These are phyloP conservation scores for Petunia axillaris DNA, from an alignment of 257 asterid species.

Conservation along the genomic window DNA sequence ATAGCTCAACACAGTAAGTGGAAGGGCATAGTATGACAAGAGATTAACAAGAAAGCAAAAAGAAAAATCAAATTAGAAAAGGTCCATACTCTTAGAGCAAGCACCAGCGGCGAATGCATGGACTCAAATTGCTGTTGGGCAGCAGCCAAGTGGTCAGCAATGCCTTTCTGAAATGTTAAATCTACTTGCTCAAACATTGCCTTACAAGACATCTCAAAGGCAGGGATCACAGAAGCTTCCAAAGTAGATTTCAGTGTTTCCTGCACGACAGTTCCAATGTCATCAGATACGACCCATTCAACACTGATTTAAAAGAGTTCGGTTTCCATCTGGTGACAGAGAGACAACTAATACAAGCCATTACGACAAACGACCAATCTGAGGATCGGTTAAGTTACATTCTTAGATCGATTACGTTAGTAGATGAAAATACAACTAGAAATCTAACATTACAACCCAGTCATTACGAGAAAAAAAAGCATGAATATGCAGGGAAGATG, in stretches of 20 bases:
- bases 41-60: conserved; percentile 14
- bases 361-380: neutral
- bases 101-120: conserved; percentile 78
- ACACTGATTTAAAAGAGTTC: neutral
- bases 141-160: conserved; percentile 72
- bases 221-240: conserved; percentile 88
- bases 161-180: conserved; percentile 85
- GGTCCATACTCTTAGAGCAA: conserved; percentile 69
- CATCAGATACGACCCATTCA: neutral
- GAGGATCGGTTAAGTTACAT: neutral
- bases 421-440: neutral
- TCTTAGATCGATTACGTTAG: neutral
- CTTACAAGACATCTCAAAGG: conserved; percentile 91
- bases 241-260: conserved; percentile 77
- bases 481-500: neutral
- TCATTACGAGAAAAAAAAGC: neutral
- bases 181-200: conserved; percentile 96
- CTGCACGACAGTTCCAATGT: conserved; percentile 50
- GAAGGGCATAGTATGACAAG: neutral
- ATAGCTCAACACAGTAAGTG: neutral
- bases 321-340: neutral
- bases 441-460: neutral
- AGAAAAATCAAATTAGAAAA: neutral
- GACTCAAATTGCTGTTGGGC: conserved; percentile 86
- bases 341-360: neutral